A percentile compares a stretch with the other conserved stretches of the same genome.
These are phyloP conservation scores for Myxozyma neotropica DNA, from an alignment of 805 yeast genomes.

Conservation along the genomic window DNA sequence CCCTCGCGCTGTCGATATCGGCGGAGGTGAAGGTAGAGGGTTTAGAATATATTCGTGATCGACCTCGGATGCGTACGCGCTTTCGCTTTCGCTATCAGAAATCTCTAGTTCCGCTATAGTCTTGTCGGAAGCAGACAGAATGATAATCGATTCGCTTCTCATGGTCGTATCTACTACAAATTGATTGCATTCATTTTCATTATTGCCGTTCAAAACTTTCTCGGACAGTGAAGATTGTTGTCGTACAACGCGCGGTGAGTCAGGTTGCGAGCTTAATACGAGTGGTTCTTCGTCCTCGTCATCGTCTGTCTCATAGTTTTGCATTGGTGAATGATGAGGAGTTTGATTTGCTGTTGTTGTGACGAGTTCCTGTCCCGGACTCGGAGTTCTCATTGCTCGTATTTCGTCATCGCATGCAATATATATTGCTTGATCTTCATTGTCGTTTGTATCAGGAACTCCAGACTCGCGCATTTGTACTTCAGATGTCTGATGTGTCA, in stretches of 20 bases:
- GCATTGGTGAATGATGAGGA: neutral
- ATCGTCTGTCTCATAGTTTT: neutral
- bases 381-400: neutral
- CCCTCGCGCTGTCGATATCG: neutral
- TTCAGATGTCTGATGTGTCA: neutral
- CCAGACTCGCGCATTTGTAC: neutral
- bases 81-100: constrained; percentile 20
- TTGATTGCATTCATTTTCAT: neutral
- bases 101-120: neutral
- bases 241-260: neutral
- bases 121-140: neutral
- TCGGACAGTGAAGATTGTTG: too few relatives aligned
- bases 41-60: neutral
- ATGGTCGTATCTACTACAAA: too few relatives aligned
- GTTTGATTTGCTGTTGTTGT: neutral
- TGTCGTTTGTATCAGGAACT: neutral
- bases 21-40: neutral
- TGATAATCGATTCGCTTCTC: neutral
- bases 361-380: neutral
- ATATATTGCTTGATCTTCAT: neutral
- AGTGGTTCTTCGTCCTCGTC: neutral
- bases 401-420: neutral
- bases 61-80: neutral
- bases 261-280: neutral
- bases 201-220: neutral